Evolutionary conservation across 352 stramenopile species (phyloP).

Genomic region (Pythium periplocum): DNA sequence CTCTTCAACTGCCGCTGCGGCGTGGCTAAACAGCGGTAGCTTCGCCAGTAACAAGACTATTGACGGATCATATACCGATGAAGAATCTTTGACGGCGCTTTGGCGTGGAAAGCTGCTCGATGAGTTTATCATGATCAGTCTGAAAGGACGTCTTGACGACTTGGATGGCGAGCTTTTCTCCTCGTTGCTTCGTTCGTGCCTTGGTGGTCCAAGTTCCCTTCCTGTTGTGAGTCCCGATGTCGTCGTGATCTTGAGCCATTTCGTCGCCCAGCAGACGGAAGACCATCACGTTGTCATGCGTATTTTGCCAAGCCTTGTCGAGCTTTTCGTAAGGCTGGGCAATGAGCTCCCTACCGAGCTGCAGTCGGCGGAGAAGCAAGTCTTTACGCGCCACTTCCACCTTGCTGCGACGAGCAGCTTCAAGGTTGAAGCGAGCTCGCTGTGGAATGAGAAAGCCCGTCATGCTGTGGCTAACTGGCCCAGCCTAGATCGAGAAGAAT

Average conservation of each 20-base stretch:
- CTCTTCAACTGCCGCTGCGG: conserved; percentile 23
- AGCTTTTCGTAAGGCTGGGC: conserved; percentile 46
- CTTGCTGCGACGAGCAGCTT: conserved; percentile 46
- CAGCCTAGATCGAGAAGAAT: conserved; percentile 17
- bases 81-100: conserved; percentile 37
- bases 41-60: conserved; percentile 12
- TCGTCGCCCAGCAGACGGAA: conserved; percentile 44
- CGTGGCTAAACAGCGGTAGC: conserved; percentile 56
- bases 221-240: conserved; percentile 64
- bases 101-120: conserved; percentile 75
- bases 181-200: conserved; percentile 40
- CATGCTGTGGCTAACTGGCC: conserved; percentile 38
- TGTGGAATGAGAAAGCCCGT: conserved; percentile 44
- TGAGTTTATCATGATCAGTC: conserved; percentile 75
- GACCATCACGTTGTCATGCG: conserved; percentile 40
- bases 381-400: conserved; percentile 58
- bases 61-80: neutral
- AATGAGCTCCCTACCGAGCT: conserved; percentile 41
- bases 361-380: conserved; percentile 40
- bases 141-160: conserved; percentile 70
- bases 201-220: conserved; percentile 33
- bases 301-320: conserved; percentile 52
- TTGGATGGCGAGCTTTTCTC: conserved; percentile 45
- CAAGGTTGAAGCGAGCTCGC: conserved; percentile 31
- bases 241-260: conserved; percentile 70